Conservation (phyloP, 1,284 basidiomycete genomes). For the Fistulina hepatica region DNA sequence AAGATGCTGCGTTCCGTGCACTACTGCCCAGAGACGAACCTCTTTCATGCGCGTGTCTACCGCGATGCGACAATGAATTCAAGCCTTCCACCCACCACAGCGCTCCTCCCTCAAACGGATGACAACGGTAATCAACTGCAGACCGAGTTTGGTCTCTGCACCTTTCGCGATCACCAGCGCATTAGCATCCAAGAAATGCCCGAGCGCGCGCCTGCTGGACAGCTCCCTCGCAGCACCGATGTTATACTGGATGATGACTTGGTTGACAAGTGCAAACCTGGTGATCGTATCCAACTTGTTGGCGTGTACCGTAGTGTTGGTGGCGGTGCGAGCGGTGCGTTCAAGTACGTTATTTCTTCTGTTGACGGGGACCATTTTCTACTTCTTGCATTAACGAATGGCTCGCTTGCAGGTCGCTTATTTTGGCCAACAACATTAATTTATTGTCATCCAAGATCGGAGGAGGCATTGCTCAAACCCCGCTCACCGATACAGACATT, state of each 20-base stretch:
- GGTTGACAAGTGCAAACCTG: constrained; percentile 96
- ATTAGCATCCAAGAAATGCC: constrained; percentile 99
- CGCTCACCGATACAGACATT: constrained; percentile 90
- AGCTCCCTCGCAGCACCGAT: constrained; percentile 91
- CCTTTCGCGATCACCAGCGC: constrained; percentile 94
- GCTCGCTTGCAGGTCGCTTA: constrained; percentile 59
- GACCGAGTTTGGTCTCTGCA: constrained; percentile 89
- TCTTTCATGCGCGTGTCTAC: constrained; percentile 86
- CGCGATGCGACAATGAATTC: constrained; percentile 87
- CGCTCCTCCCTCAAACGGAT: constrained; percentile 87
- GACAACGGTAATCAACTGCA: constrained; percentile 81
- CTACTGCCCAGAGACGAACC: constrained; percentile 79
- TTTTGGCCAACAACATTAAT: constrained; percentile 94
- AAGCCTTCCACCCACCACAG: constrained; percentile 78
- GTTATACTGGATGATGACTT: constrained; percentile 95
- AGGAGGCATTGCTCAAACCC: constrained; percentile 90
- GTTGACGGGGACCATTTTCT: constrained; percentile 2
- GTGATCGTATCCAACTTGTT: constrained; percentile 94
- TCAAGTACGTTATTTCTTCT: constrained; percentile 60
- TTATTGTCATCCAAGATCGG: constrained; percentile 95
- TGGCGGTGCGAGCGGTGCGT: constrained; percentile 78
- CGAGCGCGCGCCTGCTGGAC: constrained; percentile 93
- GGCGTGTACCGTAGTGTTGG: constrained; percentile 93
- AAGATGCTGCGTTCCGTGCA: constrained; percentile 98
- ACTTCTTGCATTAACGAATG: constrained; percentile 12